Evolutionary conservation across 108 stramenopile genomes (phyloP), one percentile per base, ranked within the genome.

Genomic region (Schizochytrium sp.): DNA sequence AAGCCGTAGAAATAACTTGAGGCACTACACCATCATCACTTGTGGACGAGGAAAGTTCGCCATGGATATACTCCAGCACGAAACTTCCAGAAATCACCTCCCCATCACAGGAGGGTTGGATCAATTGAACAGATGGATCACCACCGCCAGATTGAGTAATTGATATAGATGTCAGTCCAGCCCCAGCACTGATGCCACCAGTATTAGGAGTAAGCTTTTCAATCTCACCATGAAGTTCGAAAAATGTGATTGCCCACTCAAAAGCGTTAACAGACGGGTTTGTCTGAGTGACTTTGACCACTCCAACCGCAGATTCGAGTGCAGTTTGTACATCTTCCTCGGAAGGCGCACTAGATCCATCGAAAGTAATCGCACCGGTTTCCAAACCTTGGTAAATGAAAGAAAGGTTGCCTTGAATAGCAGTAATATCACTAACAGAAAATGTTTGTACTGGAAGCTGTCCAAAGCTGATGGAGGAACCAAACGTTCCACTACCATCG

Each of bases 401-500:
- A 50, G 47, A 5, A 2, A 69, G 64, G 44, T 7, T 69, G 28
- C 64, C 15, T 5, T 38, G 1, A 15, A 69, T 44, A 69, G 19
- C 64, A 15, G 7, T 69, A 44, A 69, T 38, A 44, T 69, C 64
- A 12, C 42, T 15, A 2, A 83, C 76, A 5, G 4, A 40, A 3
- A 83, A 40, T 10, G 19, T 17, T 53, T 83, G 76, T 38, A 55
- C 53, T 0, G 76, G 50, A 55, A 83, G 76, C 10, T 49, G 28
- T 8, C 55, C 87, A n/a, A 87, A 87, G 7, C 44, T 3, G 55
- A 56, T 10, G 49, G 15, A 57, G 17, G n/a, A 0, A 57, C 7
- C n/a, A 3, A 83, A 83, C 45, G 0, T n/a, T 45, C 46, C 46
- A 17, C 58, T 64, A 47, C 92, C 83, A 64, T 93, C 92, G 87